phyloP scores from a whole-genome alignment of 2,329 filamentous ascomycete genomes.

The Leptographium procerum region DNA sequence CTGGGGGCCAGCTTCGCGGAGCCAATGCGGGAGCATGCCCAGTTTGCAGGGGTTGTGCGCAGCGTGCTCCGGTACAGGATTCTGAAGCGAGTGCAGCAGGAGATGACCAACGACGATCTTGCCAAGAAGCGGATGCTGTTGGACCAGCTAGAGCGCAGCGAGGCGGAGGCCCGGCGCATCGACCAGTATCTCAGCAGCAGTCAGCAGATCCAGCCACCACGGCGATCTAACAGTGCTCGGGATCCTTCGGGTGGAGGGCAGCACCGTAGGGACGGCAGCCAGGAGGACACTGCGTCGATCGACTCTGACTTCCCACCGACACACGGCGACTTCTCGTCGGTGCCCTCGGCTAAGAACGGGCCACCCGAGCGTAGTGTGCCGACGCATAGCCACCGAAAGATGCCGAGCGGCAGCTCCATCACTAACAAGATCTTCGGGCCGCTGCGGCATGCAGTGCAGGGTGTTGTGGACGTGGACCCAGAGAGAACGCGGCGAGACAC shows the following conservation, averaged over 20 bases:
- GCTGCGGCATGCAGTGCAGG: conserved; percentile 89
- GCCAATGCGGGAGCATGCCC: conserved; percentile 93
- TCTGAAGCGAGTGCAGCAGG: conserved; percentile 89
- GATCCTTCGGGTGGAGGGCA: conserved; percentile 22
- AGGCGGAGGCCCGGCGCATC: conserved; percentile 83
- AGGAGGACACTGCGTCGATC: conserved; percentile 77
- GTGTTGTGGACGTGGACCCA: conserved; percentile 91
- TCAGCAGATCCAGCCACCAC: conserved; percentile 50
- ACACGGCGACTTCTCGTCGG: conserved; percentile 59
- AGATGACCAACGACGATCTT: conserved; percentile 91
- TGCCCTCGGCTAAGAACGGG: conserved; percentile 65
- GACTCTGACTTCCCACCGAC: conserved; percentile 94
- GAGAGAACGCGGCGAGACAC: conserved; percentile 85
- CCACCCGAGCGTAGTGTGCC: conserved; percentile 38
- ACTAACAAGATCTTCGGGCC: conserved; percentile 90
- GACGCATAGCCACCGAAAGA: conserved; percentile 59
- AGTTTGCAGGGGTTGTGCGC: conserved; percentile 90
- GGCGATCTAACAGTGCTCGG: conserved; percentile 53
- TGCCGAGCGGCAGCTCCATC: conserved; percentile 75
- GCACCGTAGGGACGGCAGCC: conserved; percentile 43
- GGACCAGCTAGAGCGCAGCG: conserved; percentile 84
- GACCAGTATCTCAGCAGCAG: conserved; percentile 80
- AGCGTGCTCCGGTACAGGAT: conserved; percentile 81
- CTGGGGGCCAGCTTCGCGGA: conserved; percentile 93
- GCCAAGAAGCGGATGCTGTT: conserved; percentile 74